Percentiles rank a stretch among this genome's conserved stretches.
Evolutionary conservation across 129 eudicot species (phyloP).

Genomic region (Pseudognaphalium luteoalbum): DNA sequence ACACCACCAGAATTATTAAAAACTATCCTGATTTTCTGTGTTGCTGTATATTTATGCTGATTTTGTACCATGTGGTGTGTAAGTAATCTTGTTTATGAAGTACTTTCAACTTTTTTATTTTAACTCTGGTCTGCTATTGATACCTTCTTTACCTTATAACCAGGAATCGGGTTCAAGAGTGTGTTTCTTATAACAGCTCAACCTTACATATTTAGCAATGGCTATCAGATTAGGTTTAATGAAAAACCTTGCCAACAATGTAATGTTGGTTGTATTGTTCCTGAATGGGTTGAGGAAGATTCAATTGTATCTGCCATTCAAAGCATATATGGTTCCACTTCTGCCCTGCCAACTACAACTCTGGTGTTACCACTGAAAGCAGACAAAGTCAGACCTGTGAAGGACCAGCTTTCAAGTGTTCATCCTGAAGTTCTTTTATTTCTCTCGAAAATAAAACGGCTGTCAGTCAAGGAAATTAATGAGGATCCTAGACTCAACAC

Average conservation of each 20-base stretch:
- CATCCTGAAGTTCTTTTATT: conserved; percentile 59
- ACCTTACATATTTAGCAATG: conserved; percentile 62
- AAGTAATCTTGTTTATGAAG: too few relatives aligned
- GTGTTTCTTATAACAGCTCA: conserved; percentile 60
- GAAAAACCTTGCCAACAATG: conserved; percentile 51
- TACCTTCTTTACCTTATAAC: background rate
- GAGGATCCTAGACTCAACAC: conserved; percentile 41
- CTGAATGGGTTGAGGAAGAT: conserved; percentile 59
- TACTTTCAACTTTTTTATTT: too few relatives aligned
- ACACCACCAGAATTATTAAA: too few relatives aligned
- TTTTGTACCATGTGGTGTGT: too few relatives aligned
- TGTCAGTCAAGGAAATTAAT: conserved; percentile 49
- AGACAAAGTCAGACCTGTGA: conserved; percentile 51
- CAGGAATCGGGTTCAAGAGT: conserved; percentile 68
- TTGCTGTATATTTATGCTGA: too few relatives aligned
- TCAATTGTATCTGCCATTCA: conserved; percentile 36
- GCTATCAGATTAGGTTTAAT: conserved; percentile 53
- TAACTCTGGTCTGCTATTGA: background rate
- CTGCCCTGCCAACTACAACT: conserved; percentile 51
- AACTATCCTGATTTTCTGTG: too few relatives aligned
- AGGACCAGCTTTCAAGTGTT: conserved; percentile 49
- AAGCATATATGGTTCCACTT: conserved; percentile 35
- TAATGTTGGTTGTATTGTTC: conserved; percentile 57
- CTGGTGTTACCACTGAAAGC: conserved; percentile 49
- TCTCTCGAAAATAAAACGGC: conserved; percentile 52